Percentiles rank a stretch among this genome's conserved stretches.
Evolutionary conservation across 805 yeast genomes (phyloP).

Genomic region (Naumovozyma dairenensis): DNA sequence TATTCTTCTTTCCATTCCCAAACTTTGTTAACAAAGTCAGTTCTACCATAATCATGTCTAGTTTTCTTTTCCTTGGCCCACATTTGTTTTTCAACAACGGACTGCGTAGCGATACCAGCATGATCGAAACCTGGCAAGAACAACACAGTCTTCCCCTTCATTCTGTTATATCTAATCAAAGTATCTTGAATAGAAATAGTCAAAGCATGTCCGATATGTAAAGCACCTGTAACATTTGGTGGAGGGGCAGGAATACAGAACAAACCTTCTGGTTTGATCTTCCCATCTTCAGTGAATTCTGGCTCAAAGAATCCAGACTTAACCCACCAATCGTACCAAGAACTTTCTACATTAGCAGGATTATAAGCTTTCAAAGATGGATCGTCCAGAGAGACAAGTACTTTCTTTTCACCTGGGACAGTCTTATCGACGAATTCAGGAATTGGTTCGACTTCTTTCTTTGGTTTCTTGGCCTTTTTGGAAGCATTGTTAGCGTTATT

Average conservation of each 20-base stretch:
- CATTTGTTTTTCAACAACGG: constrained; percentile 92
- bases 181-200: constrained; percentile 93
- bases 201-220: constrained; percentile 96
- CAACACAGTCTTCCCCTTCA: constrained; percentile 91
- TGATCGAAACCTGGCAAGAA: constrained; percentile 97
- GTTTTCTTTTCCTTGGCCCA: constrained; percentile 84
- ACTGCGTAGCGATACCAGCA: constrained; percentile 98
- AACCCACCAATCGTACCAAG: constrained; percentile 98
- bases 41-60: constrained; percentile 93
- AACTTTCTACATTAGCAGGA: constrained; percentile 86
- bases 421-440: constrained; percentile 87
- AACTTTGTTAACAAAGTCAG: constrained; percentile 73
- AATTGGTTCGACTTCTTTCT: constrained; percentile 55
- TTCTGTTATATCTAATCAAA: constrained; percentile 85
- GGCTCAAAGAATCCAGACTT: constrained; percentile 83
- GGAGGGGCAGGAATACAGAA: constrained; percentile 98
- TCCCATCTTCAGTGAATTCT: constrained; percentile 64
- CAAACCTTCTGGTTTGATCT: constrained; percentile 67
- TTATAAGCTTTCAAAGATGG: constrained; percentile 90
- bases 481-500: constrained; percentile 56
- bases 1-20: constrained; percentile 99
- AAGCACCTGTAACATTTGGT: constrained; percentile 97
- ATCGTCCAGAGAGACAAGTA: constrained; percentile 77
- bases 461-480: constrained; percentile 45
- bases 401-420: constrained; percentile 82